Base-by-base conservation (phyloP, 176 grass and related monocot genomes). In the Thalia dealbata region DNA sequence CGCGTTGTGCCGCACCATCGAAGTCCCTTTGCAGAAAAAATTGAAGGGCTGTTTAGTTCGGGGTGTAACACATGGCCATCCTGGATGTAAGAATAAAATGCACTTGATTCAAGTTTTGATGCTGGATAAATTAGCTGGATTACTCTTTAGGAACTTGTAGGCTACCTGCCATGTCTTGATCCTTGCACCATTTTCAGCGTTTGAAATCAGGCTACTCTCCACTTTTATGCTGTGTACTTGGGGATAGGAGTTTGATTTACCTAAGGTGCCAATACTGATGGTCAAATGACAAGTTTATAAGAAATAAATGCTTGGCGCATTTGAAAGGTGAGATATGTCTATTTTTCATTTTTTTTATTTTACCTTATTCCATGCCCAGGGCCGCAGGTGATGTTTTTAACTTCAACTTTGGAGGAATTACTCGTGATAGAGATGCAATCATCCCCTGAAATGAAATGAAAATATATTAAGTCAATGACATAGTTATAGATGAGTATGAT, bases 91-190 rank as follows among this genome's bases (percentile, higher is more conserved):
- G 18, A 58, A 74, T 16, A 72, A 29, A n/a, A 38, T 12, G 43
- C 42, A 44, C 11, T 58, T 1, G 26, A 10, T 62, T 64, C 27
- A 30, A 35, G n/a, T n/a, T n/a, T n/a, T n/a, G n/a, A n/a, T 0
- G 28, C 3, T 64, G 62, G 27, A 64, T 30, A 38, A 38, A 38
- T 64, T 64, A 13, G 3, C 14, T 28, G 11, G 25, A 4, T n/a
- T 5, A 35, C 13, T 15, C 29, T 14, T 9, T 7, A 51, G 19
- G 43, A 8, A 52, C 43, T 16, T 38, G n/a, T 7, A 0, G 41
- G 21, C 1, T 81, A 96, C 92, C 92, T 96, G 89, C 92, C 92
- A 96, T 51, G 86, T 96, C 70, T 96, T 96, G 85, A 96, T 90
- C 59, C 93, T 84, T 26, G 84, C 82, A 13, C 87, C 89, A 56